Evolutionary conservation across 352 stramenopile genomes (phyloP), one percentile per base, ranked within the genome.

Genomic region (Phytophthora boehmeriae): DNA sequence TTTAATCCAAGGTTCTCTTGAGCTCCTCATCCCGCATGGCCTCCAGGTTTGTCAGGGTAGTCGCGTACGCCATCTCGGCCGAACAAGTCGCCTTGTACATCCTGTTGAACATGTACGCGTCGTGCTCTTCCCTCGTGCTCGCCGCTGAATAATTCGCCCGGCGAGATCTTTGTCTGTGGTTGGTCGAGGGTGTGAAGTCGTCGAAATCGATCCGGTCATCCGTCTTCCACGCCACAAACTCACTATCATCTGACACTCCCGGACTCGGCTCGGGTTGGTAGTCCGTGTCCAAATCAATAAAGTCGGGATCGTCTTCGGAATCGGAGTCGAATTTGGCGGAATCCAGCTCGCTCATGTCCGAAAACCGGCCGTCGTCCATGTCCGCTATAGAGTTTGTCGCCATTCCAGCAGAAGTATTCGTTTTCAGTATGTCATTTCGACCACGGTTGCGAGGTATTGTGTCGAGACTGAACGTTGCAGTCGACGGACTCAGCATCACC

Each of bases 301-400:
- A n/a, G 19, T 45, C 23, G 20, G 25, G 8, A 6, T 11, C 44
- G 5, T 54, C 63, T 0, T 11, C 54, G 4, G 67, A 69, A 35
- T 54, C 68, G 28, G 25, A 54, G 22, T 54, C 44, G 10, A 68
- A 59, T n/a, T 75, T 52, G 1, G 60, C 56, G 8, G 63, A 66
- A 6, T 45, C 41, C 17, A 78, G 25, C 1, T 58, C 49, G 35
- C 66, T 32, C 1, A 59, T 11, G 16, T 44, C 25, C 4, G 57
- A 70, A 14, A 73, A 73, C 11, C 61, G 54, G 17, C 75, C 57
- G 35, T 71, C 59, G 0, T 70, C 59, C 4, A 73, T 43, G 14
- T 69, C 52, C 2, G 32, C 61, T 14, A 60, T 71, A 0, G 69
- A 69, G 8, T 46, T 43, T 0, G 67, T 72, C 22, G 39, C 30